A percentile compares a stretch with the other conserved stretches of the same genome.
phyloP scores from a whole-genome alignment of 2,329 filamentous ascomycete species.

The Epichloe brachyelytri region DNA sequence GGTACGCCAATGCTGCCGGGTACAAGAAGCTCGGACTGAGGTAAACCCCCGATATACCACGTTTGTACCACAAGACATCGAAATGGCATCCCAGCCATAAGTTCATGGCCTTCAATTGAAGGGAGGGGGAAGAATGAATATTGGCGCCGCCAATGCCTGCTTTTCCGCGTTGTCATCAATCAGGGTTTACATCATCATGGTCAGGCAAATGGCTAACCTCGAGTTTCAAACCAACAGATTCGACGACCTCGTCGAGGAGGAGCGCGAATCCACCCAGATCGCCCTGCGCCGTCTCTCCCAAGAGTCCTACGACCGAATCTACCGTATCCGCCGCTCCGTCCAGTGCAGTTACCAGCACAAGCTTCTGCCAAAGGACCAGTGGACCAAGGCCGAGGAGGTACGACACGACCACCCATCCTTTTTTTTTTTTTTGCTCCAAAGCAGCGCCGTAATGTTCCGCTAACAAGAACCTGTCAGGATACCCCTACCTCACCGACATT shows the following conservation, averaged over 20 bases:
- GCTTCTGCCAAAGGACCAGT: constrained; percentile 48
- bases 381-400: constrained; percentile 45
- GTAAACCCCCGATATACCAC: constrained; percentile 33
- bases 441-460: neutral
- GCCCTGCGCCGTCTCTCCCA: constrained; percentile 81
- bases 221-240: constrained; percentile 40
- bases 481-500: constrained; percentile 39
- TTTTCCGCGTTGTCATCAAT: neutral
- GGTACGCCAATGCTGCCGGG: constrained; percentile 81
- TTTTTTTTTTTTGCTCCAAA: neutral
- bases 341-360: constrained; percentile 57
- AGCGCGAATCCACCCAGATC: constrained; percentile 72
- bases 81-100: neutral
- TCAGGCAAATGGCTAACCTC: constrained; percentile 11
- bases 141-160: neutral
- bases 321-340: constrained; percentile 88
- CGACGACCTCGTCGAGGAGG: constrained; percentile 92
- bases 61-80: neutral
- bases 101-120: neutral
- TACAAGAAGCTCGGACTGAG: constrained; percentile 87
- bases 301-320: constrained; percentile 92
- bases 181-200: neutral
- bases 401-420: constrained; percentile 7
- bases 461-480: constrained; percentile 25
- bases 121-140: too few relatives aligned